Conservation (phyloP, 805 yeast species). For the Cyberlindnera meyerae region DNA sequence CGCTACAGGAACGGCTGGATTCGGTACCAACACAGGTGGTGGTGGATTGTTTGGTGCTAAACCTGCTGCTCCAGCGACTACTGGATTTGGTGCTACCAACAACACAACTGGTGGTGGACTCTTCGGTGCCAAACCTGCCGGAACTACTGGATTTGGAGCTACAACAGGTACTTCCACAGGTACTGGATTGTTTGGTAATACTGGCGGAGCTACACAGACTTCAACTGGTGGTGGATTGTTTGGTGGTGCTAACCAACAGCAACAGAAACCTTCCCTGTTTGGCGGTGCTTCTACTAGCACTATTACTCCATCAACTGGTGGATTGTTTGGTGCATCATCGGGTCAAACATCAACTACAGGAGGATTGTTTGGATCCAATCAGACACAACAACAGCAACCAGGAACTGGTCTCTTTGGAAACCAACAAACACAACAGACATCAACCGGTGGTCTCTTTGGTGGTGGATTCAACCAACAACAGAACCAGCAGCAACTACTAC, state of each 20-base stretch:
- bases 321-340: constrained; percentile 24
- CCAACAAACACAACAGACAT: constrained; percentile 24
- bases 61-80: constrained; percentile 26
- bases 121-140: constrained; percentile 19
- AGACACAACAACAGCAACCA: constrained; percentile 5
- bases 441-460: constrained; percentile 6
- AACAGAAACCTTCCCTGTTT: constrained; percentile 21
- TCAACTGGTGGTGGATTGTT: constrained; percentile 30
- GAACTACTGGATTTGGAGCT: constrained; percentile 5
- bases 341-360: too few species aligned
- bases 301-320: constrained; percentile 5
- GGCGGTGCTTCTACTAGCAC: constrained; percentile 27
- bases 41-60: constrained; percentile 40
- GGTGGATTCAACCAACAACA: constrained; percentile 13
- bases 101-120: constrained; percentile 2
- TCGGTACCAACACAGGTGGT: constrained; percentile 22
- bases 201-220: constrained; percentile 17
- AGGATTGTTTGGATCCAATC: too few species aligned
- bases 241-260: constrained; percentile 14
- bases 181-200: constrained; percentile 30
- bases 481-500: constrained; percentile 17
- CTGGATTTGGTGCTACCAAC: constrained; percentile 15
- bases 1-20: too few species aligned
- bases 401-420: constrained; percentile 8
- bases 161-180: constrained; percentile 20